These are phyloP conservation scores for Raphidocelis subcapitata DNA, from an alignment of 139 green algal genomes.

Conservation along the genomic window DNA sequence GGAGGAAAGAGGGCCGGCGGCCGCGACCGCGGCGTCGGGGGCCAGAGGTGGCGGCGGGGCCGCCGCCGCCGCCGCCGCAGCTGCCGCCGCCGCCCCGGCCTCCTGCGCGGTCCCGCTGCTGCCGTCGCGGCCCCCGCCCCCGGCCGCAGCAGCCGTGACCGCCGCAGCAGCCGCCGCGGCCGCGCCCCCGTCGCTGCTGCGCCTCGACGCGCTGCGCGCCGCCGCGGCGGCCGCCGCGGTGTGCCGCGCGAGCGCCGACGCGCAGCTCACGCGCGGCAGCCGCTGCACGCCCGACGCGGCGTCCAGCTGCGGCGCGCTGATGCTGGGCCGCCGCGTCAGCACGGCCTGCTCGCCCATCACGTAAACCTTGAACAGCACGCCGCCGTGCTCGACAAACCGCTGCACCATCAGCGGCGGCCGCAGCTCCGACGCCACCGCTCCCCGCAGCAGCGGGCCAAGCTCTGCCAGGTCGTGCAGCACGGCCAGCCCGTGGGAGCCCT, in stretches of 20 bases:
- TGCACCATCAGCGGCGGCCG: conserved; percentile 73
- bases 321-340: conserved; percentile 43
- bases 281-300: conserved; percentile 36
- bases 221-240: conserved; percentile 10
- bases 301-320: conserved; percentile 46
- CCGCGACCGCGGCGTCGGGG: background rate
- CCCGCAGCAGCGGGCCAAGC: conserved; percentile 53
- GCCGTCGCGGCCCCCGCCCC: background rate
- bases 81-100: background rate
- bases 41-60: background rate
- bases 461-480: conserved; percentile 59
- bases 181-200: background rate
- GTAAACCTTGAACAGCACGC: conserved; percentile 88
- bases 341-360: conserved; percentile 54
- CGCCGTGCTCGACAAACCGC: conserved; percentile 81
- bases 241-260: conserved; percentile 18
- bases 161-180: background rate
- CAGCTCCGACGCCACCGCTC: conserved; percentile 27
- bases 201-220: background rate
- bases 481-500: conserved; percentile 75
- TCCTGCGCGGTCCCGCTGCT: background rate
- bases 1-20: background rate
- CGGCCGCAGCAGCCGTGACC: background rate
- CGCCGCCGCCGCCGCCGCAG: background rate
- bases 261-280: conserved; percentile 55